Base-by-base conservation (phyloP, 192 early-diverging fungal species). In the Linnemannia elongata region DNA sequence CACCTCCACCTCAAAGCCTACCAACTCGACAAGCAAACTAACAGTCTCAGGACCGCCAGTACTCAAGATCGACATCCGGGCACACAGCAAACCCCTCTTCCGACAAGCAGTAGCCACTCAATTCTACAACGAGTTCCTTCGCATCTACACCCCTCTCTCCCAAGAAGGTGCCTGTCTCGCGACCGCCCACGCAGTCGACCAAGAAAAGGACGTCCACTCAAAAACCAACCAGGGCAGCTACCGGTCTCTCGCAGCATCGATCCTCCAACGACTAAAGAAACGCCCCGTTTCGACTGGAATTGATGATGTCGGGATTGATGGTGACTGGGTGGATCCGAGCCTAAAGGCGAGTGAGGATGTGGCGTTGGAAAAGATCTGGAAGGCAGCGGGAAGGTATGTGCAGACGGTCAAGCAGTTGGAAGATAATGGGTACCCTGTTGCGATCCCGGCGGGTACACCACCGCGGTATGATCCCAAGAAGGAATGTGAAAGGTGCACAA, bases 261-360 rank as follows among this genome's bases (percentile, higher is more conserved):
- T 91, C 45, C 39, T 95, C 13, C 85, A 87, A 45, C 80, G 91
- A 7, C 82, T 96, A 39, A 94, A 92, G 74, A 92, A 90, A 72
- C 78, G 94, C 30, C 87, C 91, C 15, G n/a, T 76, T 0, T 92
- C 94, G 22, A 81, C 44, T 2, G 77, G 75, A n/a, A 69, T 78
- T 0, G 44, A 69, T 4, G 94, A 95, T 81, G 79, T 91, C 35
- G 95, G 95, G 3, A 92, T 96, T 57, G 94, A 95, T 80, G 92
- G 93, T 7, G 91, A 87, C 24, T 95, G 90, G 89, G 69, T 76
- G 0, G 88, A 91, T 33, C 88, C 63, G 9, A 70, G 41, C 57
- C 0, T 78, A 41, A 42, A 74, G 41, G 36, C 68, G 10, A 69
- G 79, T 27, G 72, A 75, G 39, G 52, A 76, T 38, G n/a, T 4